A percentile compares a stretch with the other conserved stretches of the same genome.
Evolutionary conservation across 2,329 filamentous ascomycete species (phyloP).

Genomic region (Xylaria sp.): DNA sequence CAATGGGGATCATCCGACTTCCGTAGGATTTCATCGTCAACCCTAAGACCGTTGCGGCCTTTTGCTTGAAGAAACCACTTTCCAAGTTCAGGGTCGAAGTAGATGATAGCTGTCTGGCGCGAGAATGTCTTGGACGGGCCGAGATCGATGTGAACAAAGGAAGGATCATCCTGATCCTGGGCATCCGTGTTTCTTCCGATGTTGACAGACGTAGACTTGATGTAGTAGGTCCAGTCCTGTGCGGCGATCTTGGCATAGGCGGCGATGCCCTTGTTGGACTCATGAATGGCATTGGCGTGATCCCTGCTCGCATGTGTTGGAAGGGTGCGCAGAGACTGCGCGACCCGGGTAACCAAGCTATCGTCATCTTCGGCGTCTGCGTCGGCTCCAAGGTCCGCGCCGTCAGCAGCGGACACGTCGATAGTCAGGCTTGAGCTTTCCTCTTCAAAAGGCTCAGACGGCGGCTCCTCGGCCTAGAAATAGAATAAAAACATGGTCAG

Average conservation of each 20-base stretch:
- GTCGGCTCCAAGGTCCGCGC: conserved; percentile 25
- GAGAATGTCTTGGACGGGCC: conserved; percentile 86
- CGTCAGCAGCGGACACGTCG: conserved; percentile 34
- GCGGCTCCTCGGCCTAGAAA: conserved; percentile 55
- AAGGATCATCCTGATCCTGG: conserved; percentile 59
- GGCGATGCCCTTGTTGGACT: conserved; percentile 70
- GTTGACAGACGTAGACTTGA: conserved; percentile 78
- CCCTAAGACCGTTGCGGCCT: conserved; percentile 88
- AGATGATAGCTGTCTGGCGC: conserved; percentile 78
- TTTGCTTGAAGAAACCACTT: conserved; percentile 89
- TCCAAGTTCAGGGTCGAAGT: conserved; percentile 73
- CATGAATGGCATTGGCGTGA: conserved; percentile 72
- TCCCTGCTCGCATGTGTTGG: conserved; percentile 70
- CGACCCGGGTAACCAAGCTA: conserved; percentile 66
- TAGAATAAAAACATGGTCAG: conserved; percentile 31
- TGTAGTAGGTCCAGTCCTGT: conserved; percentile 85
- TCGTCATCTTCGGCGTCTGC: conserved; percentile 61
- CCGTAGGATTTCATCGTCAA: conserved; percentile 79
- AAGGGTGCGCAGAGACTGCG: conserved; percentile 60
- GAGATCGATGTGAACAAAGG: conserved; percentile 84
- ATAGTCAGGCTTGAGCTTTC: conserved; percentile 45
- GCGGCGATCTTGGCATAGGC: conserved; percentile 87
- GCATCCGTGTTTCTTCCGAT: conserved; percentile 76
- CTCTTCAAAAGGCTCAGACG: conserved; percentile 59
- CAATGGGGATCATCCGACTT: conserved; percentile 70